Evolutionary conservation across 768 basidiomycete species (phyloP), one percentile per base, ranked within the genome.

Genomic region (Hydnomerulius pinastri): DNA sequence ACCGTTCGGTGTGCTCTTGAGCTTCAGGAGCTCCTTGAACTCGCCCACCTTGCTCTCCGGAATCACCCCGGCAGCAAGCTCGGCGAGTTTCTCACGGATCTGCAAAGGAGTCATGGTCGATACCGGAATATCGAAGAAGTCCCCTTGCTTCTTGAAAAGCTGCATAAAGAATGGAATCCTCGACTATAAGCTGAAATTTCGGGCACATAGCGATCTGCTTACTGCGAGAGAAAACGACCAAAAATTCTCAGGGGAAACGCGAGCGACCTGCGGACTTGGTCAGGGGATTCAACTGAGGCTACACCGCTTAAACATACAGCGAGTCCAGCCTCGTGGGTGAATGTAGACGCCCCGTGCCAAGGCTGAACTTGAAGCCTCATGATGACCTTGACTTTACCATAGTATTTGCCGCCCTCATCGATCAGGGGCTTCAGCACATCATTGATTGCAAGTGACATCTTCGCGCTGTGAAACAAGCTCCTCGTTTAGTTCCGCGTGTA

Each of bases 101-200:
- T 92, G 78, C 6, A 81, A 60, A 8, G 87, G 82, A 1, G 89
- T 88, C 37, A 86, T 69, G 41, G 73, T 79, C 21, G 85, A 82
- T 8, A 80, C 65, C 0, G 90, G 86, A 41, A 85, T 81, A 65
- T 95, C 92, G 58, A 80, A 95, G 70, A 81, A 96, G n/a, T 87
- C 81, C 4, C 67, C 77, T 70, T 94, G 92, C 39, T 72, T 66
- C 46, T 87, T 79, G 69, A 92, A 91, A 17, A 95, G 75, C 91
- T 92, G 61, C n/a, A 23, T n/a, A n/a, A n/a, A n/a, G n/a, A n/a
- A 8, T 11, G 30, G 11, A 25, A 13, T 49, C 9, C 3, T 5
- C 3, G 28, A 45, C 20, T 23, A 27, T 42, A 23, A 45, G 25
- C 13, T 20, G 27, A 29, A 32, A 40, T 8, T 21, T 36, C 21